phyloP scores from a whole-genome alignment of 2,329 filamentous ascomycete genomes.

The Lomentospora prolificans region DNA sequence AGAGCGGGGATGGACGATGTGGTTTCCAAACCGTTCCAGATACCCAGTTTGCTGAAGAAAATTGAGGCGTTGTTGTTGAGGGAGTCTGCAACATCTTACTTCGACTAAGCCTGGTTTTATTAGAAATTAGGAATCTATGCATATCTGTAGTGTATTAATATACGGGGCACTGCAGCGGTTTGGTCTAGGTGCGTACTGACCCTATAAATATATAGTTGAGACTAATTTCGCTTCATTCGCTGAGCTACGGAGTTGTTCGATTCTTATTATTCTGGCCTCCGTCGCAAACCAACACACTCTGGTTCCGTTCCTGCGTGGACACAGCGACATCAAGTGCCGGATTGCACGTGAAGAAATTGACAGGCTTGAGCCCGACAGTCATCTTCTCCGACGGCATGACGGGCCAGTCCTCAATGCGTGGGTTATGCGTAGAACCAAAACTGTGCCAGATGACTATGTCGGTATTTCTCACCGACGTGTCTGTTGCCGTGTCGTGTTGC shows the following conservation, averaged over 20 bases:
- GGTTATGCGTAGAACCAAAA: slow-evolving; percentile 54
- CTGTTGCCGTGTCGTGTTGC: slow-evolving; percentile 23
- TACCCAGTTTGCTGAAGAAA: background rate
- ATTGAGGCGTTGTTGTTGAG: background rate
- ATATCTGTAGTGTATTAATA: too few relatives aligned
- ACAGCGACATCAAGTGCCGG: slow-evolving; percentile 39
- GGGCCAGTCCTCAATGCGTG: slow-evolving; percentile 56
- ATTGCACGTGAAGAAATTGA: slow-evolving; percentile 43
- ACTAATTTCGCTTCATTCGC: too few relatives aligned
- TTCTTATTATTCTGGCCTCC: too few relatives aligned
- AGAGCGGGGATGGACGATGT: slow-evolving; percentile 68
- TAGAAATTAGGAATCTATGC: too few relatives aligned
- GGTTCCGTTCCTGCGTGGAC: slow-evolving; percentile 24
- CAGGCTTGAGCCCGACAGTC: slow-evolving; percentile 38
- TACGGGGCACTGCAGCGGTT: too few relatives aligned
- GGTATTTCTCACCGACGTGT: slow-evolving; percentile 31
- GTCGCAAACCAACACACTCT: slow-evolving; percentile 18
- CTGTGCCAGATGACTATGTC: slow-evolving; percentile 50
- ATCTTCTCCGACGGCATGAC: slow-evolving; percentile 56
- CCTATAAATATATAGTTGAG: too few relatives aligned
- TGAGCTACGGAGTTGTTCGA: too few relatives aligned
- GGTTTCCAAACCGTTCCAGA: slow-evolving; percentile 65
- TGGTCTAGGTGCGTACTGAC: too few relatives aligned
- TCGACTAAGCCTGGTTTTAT: background rate
- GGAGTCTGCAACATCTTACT: background rate